Evolutionary conservation across 208 protist genomes (phyloP).

Genomic region (Leishmania lainsoni): DNA sequence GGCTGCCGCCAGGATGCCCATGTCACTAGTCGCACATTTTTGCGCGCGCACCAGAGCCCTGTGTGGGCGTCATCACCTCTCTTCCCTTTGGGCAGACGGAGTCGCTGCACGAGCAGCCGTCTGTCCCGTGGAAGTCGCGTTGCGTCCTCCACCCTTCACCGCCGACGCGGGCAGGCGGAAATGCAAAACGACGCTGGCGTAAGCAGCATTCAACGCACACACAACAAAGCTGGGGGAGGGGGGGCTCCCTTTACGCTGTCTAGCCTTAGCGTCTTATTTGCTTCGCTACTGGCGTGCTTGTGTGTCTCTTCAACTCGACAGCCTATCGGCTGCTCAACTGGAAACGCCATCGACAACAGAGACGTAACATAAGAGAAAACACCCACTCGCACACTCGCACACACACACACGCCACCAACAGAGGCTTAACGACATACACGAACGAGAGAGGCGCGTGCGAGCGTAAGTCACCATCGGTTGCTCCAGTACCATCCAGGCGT

Average conservation of each 20-base stretch:
- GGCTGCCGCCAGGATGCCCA: not conserved
- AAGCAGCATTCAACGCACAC: not conserved
- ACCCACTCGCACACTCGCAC: not conserved
- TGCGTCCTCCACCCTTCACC: not conserved
- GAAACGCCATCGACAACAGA: not conserved
- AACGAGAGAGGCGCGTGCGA: not conserved
- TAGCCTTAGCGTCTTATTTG: not conserved
- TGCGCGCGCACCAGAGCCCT: not conserved
- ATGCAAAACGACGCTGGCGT: not conserved
- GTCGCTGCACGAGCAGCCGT: not conserved
- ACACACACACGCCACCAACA: not conserved
- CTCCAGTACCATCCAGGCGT: not conserved
- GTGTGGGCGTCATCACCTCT: not conserved
- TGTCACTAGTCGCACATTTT: not conserved
- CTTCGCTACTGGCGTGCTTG: not conserved
- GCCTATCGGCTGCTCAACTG: not conserved
- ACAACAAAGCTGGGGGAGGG: not conserved
- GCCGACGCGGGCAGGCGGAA: not conserved
- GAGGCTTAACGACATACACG: not conserved
- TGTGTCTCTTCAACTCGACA: not conserved
- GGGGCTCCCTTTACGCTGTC: not conserved
- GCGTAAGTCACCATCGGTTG: not conserved
- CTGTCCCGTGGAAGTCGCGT: not conserved
- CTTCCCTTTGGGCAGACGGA: not conserved
- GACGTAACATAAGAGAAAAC: not conserved